Evolutionary conservation across 495 filamentous ascomycete genomes (phyloP).

Genomic region (Hypoxylon trugodes): DNA sequence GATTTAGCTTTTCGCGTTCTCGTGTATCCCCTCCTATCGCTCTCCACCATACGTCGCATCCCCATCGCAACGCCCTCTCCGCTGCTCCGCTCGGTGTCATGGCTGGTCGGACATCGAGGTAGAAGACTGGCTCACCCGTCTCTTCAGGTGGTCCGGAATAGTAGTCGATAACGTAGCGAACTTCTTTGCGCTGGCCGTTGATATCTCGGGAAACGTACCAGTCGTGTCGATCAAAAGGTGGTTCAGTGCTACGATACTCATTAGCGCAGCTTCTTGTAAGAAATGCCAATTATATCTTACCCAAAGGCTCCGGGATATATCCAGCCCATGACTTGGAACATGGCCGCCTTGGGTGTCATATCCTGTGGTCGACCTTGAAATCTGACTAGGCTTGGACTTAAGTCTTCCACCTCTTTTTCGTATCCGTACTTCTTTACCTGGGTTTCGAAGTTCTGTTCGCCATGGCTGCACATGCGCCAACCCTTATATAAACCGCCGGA

Average conservation of each 20-base stretch:
- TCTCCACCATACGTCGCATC: constrained; percentile 90
- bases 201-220: constrained; percentile 85
- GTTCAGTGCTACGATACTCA: constrained; percentile 63
- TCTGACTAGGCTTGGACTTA: constrained; percentile 74
- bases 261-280: constrained; percentile 6
- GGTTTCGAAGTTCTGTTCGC: constrained; percentile 64
- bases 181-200: constrained; percentile 70
- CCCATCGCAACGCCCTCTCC: constrained; percentile 89
- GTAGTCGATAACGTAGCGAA: constrained; percentile 98
- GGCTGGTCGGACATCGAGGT: constrained; percentile 93
- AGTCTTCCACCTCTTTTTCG: constrained; percentile 47
- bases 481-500: constrained; percentile 71
- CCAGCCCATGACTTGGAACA: constrained; percentile 79
- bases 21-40: constrained; percentile 78
- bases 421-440: constrained; percentile 47
- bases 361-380: constrained; percentile 91
- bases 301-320: constrained; percentile 81
- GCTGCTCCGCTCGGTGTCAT: constrained; percentile 83
- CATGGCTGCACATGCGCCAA: constrained; percentile 76
- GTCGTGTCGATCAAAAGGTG: constrained; percentile 97
- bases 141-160: constrained; percentile 88
- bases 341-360: constrained; percentile 85
- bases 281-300: constrained; percentile 53
- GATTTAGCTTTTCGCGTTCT: constrained; percentile 34
- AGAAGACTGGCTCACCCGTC: constrained; percentile 94